Conservation (phyloP, 805 yeast species). For the Kazachstania viticola region DNA sequence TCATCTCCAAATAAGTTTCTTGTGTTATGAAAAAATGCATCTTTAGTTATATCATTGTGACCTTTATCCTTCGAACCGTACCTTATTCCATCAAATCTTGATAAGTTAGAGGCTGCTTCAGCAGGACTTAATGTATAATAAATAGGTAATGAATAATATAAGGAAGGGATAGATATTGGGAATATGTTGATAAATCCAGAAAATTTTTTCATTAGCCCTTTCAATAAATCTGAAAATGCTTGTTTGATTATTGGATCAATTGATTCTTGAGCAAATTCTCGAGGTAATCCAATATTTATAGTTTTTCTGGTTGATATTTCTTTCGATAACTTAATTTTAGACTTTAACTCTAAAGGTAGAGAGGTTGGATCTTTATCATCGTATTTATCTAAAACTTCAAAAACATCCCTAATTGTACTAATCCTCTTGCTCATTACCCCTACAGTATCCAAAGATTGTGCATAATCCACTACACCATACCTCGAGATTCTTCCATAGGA, state of each 20-base stretch:
- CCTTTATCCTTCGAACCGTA: constrained; percentile 47
- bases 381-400: constrained; percentile 39
- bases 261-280: constrained; percentile 50
- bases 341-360: constrained; percentile 30
- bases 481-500: constrained; percentile 86
- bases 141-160: constrained; percentile 57
- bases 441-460: constrained; percentile 90
- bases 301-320: constrained; percentile 3
- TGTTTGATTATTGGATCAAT: constrained; percentile 36
- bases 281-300: constrained; percentile 59
- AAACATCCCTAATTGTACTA: constrained; percentile 36
- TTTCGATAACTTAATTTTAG: constrained; percentile 3
- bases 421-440: constrained; percentile 60
- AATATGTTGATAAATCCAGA: constrained; percentile 42
- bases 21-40: constrained; percentile 43
- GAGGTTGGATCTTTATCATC: constrained; percentile 80
- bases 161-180: constrained; percentile 60
- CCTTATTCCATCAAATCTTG: constrained; percentile 83
- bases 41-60: constrained; percentile 24
- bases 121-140: constrained; percentile 86
- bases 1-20: constrained; percentile 65
- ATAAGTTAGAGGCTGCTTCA: constrained; percentile 86
- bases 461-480: constrained; percentile 86
- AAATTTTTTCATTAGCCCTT: constrained; percentile 31
- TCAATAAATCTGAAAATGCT: constrained; percentile 38